These are phyloP conservation scores for Parietaria judaica DNA, from an alignment of 306 rosid genomes.

Conservation along the genomic window DNA sequence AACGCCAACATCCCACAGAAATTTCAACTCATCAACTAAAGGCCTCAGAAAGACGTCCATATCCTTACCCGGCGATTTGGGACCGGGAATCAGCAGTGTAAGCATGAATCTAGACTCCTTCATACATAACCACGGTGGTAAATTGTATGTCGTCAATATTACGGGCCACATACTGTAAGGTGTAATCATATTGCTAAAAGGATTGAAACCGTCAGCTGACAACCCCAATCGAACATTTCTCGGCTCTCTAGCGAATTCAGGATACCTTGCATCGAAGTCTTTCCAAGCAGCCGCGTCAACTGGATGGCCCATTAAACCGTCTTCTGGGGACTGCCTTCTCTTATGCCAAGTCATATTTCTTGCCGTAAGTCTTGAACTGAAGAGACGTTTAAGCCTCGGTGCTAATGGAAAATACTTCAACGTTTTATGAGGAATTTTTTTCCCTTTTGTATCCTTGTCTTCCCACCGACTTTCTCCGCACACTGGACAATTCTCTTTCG, in stretches of 20 bases:
- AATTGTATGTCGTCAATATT: neutral
- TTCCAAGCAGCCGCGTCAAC: neutral
- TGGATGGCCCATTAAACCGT: too few species aligned
- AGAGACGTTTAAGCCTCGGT: too few species aligned
- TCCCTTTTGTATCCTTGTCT: too few species aligned
- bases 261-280: neutral
- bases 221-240: constrained; percentile 2
- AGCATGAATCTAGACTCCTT: neutral
- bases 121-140: neutral
- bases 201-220: neutral
- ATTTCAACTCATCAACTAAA: neutral
- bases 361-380: too few species aligned
- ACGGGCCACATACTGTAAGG: neutral
- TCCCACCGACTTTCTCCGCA: too few species aligned
- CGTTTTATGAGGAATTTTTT: too few species aligned
- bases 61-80: neutral
- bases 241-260: neutral
- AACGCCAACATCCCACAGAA: neutral
- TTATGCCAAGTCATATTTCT: too few species aligned
- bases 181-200: constrained; percentile 2
- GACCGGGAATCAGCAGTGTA: neutral
- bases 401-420: too few species aligned
- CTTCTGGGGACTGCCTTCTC: too few species aligned
- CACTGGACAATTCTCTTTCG: too few species aligned
- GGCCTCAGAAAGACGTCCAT: neutral